Evolutionary conservation across 2,329 filamentous ascomycete genomes (phyloP).

Genomic region (Pseudocercospora vitis): DNA sequence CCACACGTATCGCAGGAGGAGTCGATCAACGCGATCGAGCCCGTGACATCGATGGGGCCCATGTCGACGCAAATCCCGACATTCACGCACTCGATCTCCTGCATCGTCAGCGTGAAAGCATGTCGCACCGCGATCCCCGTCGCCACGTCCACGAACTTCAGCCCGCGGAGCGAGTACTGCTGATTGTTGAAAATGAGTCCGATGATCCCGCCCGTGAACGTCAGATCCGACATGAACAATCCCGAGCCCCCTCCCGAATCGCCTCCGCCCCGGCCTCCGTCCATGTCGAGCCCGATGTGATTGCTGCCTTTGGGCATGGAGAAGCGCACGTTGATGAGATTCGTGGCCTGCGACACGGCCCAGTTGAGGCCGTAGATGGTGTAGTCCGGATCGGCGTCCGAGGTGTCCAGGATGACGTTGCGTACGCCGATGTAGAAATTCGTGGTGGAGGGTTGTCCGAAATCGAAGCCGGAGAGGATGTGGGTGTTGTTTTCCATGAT

Average conservation of each 20-base stretch:
- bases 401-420: conserved; percentile 35
- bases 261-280: conserved; percentile 30
- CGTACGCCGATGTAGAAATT: conserved; percentile 36
- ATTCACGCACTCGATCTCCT: conserved; percentile 30
- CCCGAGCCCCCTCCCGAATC: conserved; percentile 25
- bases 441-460: conserved; percentile 26
- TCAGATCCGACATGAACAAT: conserved; percentile 49
- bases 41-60: conserved; percentile 23
- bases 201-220: conserved; percentile 61
- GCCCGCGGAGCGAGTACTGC: conserved; percentile 51
- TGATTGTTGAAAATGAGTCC: conserved; percentile 59
- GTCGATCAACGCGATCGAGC: conserved; percentile 33
- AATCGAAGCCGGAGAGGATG: conserved; percentile 29
- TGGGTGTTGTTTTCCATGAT: conserved; percentile 22
- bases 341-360: conserved; percentile 35
- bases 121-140: conserved; percentile 28
- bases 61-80: conserved; percentile 32
- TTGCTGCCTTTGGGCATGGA: conserved; percentile 39
- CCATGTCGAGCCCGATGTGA: conserved; percentile 41
- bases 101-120: conserved; percentile 27
- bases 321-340: conserved; percentile 35
- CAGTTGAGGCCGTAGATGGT: conserved; percentile 31
- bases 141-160: conserved; percentile 31
- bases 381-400: conserved; percentile 17
- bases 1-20: conserved; percentile 25